Conservation (phyloP, 1,139 yeast species). For the Geotrichum cucujoidarum region DNA sequence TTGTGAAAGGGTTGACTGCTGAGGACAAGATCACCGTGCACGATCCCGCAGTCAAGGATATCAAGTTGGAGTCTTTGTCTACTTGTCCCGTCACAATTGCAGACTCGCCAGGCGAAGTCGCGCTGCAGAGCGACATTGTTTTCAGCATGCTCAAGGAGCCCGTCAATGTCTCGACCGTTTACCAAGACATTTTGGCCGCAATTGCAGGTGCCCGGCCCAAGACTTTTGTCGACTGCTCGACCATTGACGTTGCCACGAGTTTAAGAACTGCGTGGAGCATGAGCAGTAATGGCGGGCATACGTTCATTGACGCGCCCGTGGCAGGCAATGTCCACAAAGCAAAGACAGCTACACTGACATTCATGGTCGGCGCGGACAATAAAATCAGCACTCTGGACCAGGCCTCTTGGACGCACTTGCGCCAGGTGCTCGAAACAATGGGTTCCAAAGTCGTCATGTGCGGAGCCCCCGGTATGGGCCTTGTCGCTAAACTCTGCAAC, state of each 20-base stretch:
- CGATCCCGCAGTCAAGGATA: neutral
- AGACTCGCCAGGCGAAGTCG: slow-evolving; percentile 40
- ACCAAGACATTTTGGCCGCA: slow-evolving; percentile 39
- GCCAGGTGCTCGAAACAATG: slow-evolving; percentile 43
- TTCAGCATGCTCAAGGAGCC: slow-evolving; percentile 61
- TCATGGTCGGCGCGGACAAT: slow-evolving; percentile 47
- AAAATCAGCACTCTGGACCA: slow-evolving; percentile 28
- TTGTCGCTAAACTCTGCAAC: slow-evolving; percentile 57
- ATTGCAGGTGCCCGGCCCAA: slow-evolving; percentile 14
- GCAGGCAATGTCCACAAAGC: slow-evolving; percentile 65
- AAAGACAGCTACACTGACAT: slow-evolving; percentile 50
- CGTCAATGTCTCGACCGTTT: slow-evolving; percentile 46
- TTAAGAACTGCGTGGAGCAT: slow-evolving; percentile 34
- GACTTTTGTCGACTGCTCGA: slow-evolving; percentile 49
- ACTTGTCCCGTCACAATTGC: slow-evolving; percentile 20
- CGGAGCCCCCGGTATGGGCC: slow-evolving; percentile 55
- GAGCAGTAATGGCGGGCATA: slow-evolving; percentile 30
- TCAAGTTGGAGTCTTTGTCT: neutral
- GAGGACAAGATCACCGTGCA: slow-evolving; percentile 31
- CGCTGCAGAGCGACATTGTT: slow-evolving; percentile 32
- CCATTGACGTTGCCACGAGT: slow-evolving; percentile 53
- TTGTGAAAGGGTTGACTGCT: slow-evolving; percentile 42
- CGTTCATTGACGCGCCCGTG: slow-evolving; percentile 54
- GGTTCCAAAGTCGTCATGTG: slow-evolving; percentile 54
- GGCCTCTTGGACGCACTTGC: slow-evolving; percentile 36